Base-by-base conservation (phyloP, 352 stramenopile species). In the Globisporangium ultimum region DNA sequence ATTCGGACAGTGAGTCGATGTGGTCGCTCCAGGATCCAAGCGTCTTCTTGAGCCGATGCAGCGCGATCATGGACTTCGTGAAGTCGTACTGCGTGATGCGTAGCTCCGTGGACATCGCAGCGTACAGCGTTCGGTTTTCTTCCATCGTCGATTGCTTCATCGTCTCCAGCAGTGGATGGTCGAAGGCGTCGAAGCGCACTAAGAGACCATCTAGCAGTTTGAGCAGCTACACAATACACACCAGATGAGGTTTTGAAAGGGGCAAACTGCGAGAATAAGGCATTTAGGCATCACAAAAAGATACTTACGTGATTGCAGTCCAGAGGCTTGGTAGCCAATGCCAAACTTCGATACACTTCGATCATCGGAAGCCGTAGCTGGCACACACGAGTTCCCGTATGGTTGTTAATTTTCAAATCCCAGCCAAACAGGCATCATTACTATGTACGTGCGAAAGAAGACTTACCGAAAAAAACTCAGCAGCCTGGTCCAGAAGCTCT, bases 401-500 rank as follows among this genome's bases (percentile, higher is more conserved):
- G 2, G 12, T 21, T 22, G 52, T 14, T 21, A 17, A 38, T 40
- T n/a, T n/a, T n/a, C n/a, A n/a, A n/a, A n/a, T 18, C 28, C 8
- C 8, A 41, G 21, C 18, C 13, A 20, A 17, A 41, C 47, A 47
- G n/a, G n/a, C 9, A 46, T 20, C 6, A 18, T 24, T n/a, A 11
- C 14, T 12, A 22, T 8, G 18, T 13, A 41, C 38, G 52, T 6
- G 10, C 2, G 24, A n/a, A 15, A 21, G 8, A 2, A 17, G 11
- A 77, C 74, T 32, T 48, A 93, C 80, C 60, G 79, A 80, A 63
- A 93, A 91, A 49, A 93, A 93, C 54, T 88, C 74, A 10, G 84
- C 72, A 3, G 76, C 77, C 55, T 93, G 84, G 49, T 87, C 74
- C 0, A 93, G 73, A 40, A 93, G 64, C 52, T 87, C 77, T 20